These are phyloP conservation scores for Rhizopogon parksii DNA, from an alignment of 1,284 basidiomycete genomes.

Conservation along the genomic window DNA sequence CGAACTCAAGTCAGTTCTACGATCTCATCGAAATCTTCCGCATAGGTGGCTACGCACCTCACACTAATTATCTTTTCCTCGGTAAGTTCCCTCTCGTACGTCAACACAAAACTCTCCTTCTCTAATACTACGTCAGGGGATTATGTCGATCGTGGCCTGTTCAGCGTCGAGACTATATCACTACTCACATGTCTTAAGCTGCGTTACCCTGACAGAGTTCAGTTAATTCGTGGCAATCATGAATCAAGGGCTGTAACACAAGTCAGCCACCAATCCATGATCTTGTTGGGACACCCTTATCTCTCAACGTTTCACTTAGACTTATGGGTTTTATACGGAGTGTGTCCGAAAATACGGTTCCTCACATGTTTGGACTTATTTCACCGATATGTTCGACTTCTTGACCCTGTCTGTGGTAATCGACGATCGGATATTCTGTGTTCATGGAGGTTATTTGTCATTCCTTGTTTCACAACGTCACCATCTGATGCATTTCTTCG, in stretches of 20 bases:
- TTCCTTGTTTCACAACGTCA: constrained; percentile 9
- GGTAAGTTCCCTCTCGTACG: constrained; percentile 45
- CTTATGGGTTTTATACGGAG: constrained; percentile 99
- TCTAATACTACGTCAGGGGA: constrained; percentile 57
- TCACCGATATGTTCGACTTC: constrained; percentile 99
- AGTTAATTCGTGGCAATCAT: constrained; percentile 96
- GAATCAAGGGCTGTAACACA: constrained; percentile 98
- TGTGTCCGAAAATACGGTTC: constrained; percentile 97
- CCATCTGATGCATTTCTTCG: constrained; percentile 7
- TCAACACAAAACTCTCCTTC: constrained; percentile 5
- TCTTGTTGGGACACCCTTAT: constrained; percentile 18
- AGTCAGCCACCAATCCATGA: constrained; percentile 39
- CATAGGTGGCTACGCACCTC: constrained; percentile 93
- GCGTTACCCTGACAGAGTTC: constrained; percentile 94
- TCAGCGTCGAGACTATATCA: constrained; percentile 98
- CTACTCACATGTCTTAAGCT: constrained; percentile 95
- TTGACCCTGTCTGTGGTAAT: constrained; percentile 96
- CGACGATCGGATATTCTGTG: constrained; percentile 98
- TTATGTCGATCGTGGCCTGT: constrained; percentile 96
- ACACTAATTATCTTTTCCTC: constrained; percentile 97
- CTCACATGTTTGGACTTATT: constrained; percentile 97
- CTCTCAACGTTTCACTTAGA: constrained; percentile 44
- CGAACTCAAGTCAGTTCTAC: constrained; percentile 84
- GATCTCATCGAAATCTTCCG: constrained; percentile 98
- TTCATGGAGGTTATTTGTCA: constrained; percentile 76